Conservation (phyloP, 2,329 filamentous ascomycete genomes). For the Cyclaneusma minus region DNA sequence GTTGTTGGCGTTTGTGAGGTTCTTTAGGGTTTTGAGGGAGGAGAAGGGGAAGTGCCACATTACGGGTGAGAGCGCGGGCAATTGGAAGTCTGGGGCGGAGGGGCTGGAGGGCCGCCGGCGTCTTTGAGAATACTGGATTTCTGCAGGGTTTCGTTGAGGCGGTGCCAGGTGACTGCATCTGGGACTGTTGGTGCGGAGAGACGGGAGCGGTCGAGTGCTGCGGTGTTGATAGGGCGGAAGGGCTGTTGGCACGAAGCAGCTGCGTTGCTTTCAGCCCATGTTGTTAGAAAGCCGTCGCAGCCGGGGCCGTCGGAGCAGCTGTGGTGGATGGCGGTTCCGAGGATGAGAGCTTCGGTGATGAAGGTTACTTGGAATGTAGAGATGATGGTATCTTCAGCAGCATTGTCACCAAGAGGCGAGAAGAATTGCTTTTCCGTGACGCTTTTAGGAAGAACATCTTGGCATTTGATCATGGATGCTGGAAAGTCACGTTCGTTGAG, state of each 20-base stretch:
- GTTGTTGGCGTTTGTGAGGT: slow-evolving; percentile 8
- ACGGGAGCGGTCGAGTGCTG: slow-evolving; percentile 5
- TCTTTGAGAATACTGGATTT: slow-evolving; percentile 6
- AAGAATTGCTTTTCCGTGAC: slow-evolving; percentile 6
- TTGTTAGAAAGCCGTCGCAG: slow-evolving; percentile 14
- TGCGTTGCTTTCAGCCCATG: slow-evolving; percentile 14
- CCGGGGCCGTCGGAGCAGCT: slow-evolving; percentile 12
- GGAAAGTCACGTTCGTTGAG: slow-evolving; percentile 10
- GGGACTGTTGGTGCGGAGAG: no score
- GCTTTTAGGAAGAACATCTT: slow-evolving; percentile 5
- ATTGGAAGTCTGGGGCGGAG: slow-evolving; percentile 11
- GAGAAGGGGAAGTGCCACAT: slow-evolving; percentile 15
- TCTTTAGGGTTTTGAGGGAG: slow-evolving; percentile 6
- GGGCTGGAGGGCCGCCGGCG: slow-evolving; percentile 8
- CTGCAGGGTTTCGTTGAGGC: neutral
- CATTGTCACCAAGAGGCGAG: slow-evolving; percentile 5
- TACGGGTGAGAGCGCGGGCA: slow-evolving; percentile 9
- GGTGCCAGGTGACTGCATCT: no score
- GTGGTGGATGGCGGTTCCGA: slow-evolving; percentile 15
- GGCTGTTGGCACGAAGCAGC: slow-evolving; percentile 8
- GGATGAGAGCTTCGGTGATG: slow-evolving; percentile 15
- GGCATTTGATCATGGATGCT: slow-evolving; percentile 4
- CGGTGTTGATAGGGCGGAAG: slow-evolving; percentile 4
- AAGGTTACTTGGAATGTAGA: slow-evolving; percentile 15
- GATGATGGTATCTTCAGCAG: slow-evolving; percentile 1